Base-by-base conservation (phyloP, 1,284 basidiomycete species). In the Pulchroboletus neoregius region DNA sequence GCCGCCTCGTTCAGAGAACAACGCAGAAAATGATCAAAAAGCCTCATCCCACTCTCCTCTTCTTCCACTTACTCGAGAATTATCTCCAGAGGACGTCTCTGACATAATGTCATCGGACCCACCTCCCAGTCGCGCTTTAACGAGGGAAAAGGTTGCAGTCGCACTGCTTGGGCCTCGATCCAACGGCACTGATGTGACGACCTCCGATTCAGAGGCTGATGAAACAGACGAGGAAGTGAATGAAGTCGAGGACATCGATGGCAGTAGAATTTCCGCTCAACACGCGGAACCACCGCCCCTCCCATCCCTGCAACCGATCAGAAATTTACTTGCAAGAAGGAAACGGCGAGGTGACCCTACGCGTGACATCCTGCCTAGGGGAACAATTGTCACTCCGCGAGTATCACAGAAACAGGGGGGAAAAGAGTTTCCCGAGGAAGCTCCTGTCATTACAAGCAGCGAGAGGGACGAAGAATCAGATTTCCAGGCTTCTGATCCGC, bases 401-500 rank as follows among this genome's bases (percentile, higher is more conserved):
- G 22, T 28, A 24, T 43, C 52, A 48, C 41, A 34, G 47, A 52
- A 50, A 48, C 50, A 27, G 24, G 35, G 34, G 36, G 44, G 51
- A 41, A 22, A 32, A 39, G 18, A n/a, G 18, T 33, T 39, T 24
- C 41, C 22, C 35, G 38, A 53, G 40, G 42, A 52, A 32, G 37
- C 39, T 41, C 39, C 45, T 49, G 32, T 50, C 49, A 42, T 41
- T 41, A 48, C 45, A 20, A 45, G 50, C 32, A 43, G 35, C 30
- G 48, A 52, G 33, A 39, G 43, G 28, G 55, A 49, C 22, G 53
- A 52, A 20, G 56, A 50, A 51, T 28, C 39, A 26, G 45, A 46
- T 39, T 16, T 11, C 41, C 44, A 23, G 18, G 44, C 43, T 45
- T 51, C 61, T 43, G 57, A 60, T 62, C 51, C 46, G 40, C 55